Conservation (phyloP, 2,329 filamentous ascomycete genomes). For the Didymella keratinophila region DNA sequence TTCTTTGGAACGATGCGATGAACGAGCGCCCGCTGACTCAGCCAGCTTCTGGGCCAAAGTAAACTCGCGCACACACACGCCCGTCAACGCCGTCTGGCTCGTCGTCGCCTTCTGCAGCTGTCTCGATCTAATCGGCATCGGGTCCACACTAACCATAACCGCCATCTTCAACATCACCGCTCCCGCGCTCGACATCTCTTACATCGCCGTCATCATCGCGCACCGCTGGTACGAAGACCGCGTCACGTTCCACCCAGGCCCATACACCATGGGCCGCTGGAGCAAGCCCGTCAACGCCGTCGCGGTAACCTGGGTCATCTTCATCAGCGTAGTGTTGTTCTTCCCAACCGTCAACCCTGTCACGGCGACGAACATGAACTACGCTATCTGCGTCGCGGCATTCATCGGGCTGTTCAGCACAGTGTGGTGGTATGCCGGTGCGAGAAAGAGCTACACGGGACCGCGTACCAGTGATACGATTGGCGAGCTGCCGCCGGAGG, state of each 20-base stretch:
- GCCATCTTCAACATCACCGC: constrained; percentile 59
- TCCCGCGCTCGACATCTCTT: constrained; percentile 60
- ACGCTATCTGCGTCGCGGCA: constrained; percentile 56
- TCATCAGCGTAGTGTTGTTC: constrained; percentile 69
- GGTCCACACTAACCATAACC: constrained; percentile 59
- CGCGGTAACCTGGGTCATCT: constrained; percentile 67
- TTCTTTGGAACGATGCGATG: background rate
- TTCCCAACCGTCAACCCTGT: constrained; percentile 57
- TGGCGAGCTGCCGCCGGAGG: constrained; percentile 52
- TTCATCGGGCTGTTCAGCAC: constrained; percentile 60
- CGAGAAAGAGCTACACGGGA: constrained; percentile 62
- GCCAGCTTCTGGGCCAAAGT: constrained; percentile 61
- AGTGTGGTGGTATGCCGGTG: constrained; percentile 55
- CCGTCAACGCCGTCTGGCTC: constrained; percentile 70
- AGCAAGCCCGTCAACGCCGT: constrained; percentile 63
- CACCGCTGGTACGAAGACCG: constrained; percentile 62
- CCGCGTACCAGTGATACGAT: constrained; percentile 65
- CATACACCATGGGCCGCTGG: constrained; percentile 65
- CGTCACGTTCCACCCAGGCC: constrained; percentile 64
- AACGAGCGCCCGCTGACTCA: constrained; percentile 26
- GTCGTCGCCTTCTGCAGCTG: constrained; percentile 65
- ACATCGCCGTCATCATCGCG: constrained; percentile 68
- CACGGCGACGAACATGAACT: constrained; percentile 57
- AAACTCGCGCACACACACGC: constrained; percentile 63
- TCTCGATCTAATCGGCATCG: constrained; percentile 62